Evolutionary conservation across 2,329 filamentous ascomycete genomes (phyloP).

Genomic region (Sphaerulina vaccinii): DNA sequence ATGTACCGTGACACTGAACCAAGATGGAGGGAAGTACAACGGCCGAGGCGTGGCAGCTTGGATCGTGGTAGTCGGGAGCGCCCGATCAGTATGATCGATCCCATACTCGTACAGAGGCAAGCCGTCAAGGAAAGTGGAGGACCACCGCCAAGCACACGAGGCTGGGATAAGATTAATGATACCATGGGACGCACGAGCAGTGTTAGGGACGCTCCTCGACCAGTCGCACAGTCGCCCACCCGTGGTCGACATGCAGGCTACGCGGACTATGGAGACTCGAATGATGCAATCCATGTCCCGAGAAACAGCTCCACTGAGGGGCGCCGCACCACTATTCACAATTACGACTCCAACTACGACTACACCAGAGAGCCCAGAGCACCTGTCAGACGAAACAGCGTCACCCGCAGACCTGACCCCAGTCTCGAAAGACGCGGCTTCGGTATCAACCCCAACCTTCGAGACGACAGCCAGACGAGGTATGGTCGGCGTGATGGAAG

Average conservation of each 20-base stretch:
- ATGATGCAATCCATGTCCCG: conserved; percentile 42
- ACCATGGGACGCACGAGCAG: conserved; percentile 44
- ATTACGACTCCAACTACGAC: conserved; percentile 46
- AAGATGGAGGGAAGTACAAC: conserved; percentile 39
- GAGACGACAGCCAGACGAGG: conserved; percentile 27
- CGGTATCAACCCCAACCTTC: conserved; percentile 39
- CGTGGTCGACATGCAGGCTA: conserved; percentile 27
- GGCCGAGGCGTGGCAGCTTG: conserved; percentile 46
- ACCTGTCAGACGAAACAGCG: conserved; percentile 38
- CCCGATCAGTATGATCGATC: conserved; percentile 47
- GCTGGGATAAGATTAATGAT: conserved; percentile 67
- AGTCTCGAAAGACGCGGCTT: conserved; percentile 50
- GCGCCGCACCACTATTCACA: conserved; percentile 48
- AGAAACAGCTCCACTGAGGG: conserved; percentile 40
- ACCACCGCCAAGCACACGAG: conserved; percentile 68
- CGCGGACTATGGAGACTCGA: conserved; percentile 26
- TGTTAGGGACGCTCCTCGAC: conserved; percentile 42
- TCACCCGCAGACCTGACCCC: conserved; percentile 41
- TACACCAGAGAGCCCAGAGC: conserved; percentile 45
- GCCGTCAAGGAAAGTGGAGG: conserved; percentile 38
- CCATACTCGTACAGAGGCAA: conserved; percentile 33
- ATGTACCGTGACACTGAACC: conserved; percentile 55
- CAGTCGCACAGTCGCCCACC: conserved; percentile 30
- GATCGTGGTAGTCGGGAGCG: conserved; percentile 44
- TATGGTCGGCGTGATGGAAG: conserved; percentile 34